Evolutionary conservation across 2,329 filamentous ascomycete species (phyloP).

Genomic region (Xylaria hypoxylon): DNA sequence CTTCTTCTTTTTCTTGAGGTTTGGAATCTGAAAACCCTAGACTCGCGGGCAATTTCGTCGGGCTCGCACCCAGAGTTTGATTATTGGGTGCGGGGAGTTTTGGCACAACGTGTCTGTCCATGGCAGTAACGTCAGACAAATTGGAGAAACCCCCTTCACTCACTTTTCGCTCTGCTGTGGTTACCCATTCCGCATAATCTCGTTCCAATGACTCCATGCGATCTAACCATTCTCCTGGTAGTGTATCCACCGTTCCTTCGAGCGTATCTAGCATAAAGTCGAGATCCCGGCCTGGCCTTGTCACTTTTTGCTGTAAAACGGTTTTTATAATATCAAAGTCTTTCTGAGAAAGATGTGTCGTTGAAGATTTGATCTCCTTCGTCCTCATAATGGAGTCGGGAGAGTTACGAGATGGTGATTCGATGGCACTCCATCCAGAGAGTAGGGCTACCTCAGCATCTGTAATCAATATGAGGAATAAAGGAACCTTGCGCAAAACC

Average conservation of each 20-base stretch:
- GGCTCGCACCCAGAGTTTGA: constrained; percentile 46
- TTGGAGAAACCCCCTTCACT: constrained; percentile 70
- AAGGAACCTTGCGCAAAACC: constrained; percentile 79
- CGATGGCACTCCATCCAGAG: constrained; percentile 74
- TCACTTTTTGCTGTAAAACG: constrained; percentile 76
- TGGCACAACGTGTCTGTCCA: constrained; percentile 26
- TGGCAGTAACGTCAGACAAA: constrained; percentile 19
- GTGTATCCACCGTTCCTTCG: constrained; percentile 83
- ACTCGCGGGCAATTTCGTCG: constrained; percentile 37
- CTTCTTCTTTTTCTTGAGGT: constrained; percentile 29
- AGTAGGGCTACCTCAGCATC: constrained; percentile 73
- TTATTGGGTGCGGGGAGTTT: constrained; percentile 47
- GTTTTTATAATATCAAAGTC: constrained; percentile 70
- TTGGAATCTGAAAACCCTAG: constrained; percentile 31
- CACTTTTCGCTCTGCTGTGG: constrained; percentile 79
- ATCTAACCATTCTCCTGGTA: constrained; percentile 90
- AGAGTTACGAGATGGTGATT: constrained; percentile 44
- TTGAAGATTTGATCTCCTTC: constrained; percentile 35
- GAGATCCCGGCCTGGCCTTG: constrained; percentile 75
- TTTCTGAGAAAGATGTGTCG: constrained; percentile 54
- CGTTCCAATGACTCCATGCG: constrained; percentile 83
- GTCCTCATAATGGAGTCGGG: constrained; percentile 21
- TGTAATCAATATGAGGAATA: constrained; percentile 73
- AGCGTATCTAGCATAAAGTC: constrained; percentile 89
- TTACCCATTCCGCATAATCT: constrained; percentile 83